Evolutionary conservation across 2,329 filamentous ascomycete genomes (phyloP).

Genomic region (Penicillium sp.): DNA sequence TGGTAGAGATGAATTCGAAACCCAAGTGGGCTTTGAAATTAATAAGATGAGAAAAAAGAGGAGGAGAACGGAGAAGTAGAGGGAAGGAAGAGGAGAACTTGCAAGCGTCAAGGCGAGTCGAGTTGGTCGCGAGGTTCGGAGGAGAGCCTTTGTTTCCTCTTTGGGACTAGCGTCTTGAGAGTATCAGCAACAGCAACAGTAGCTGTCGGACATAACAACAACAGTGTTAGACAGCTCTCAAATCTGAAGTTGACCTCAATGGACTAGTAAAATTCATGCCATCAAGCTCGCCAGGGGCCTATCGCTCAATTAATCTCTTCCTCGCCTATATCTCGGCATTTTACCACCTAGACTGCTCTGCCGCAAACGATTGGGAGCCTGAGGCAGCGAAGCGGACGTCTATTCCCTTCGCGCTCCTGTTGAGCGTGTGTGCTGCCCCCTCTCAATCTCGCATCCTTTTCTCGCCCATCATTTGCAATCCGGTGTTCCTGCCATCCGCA

Average conservation of each 20-base stretch:
- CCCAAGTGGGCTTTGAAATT: slow-evolving; percentile 27
- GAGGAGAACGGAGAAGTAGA: slow-evolving; percentile 20
- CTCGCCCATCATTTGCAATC: slow-evolving; percentile 16
- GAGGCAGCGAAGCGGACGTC: slow-evolving; percentile 15
- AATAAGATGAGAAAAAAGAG: slow-evolving; percentile 15
- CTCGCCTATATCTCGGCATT: background rate
- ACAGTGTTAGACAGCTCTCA: background rate
- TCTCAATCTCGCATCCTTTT: slow-evolving; percentile 23
- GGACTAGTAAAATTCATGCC: background rate
- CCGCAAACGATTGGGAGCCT: slow-evolving; percentile 29
- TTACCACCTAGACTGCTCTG: background rate
- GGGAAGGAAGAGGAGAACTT: slow-evolving; percentile 25
- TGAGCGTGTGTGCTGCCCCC: slow-evolving; percentile 5
- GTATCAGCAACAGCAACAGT: background rate
- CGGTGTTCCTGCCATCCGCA: slow-evolving; percentile 8
- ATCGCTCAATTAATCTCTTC: background rate
- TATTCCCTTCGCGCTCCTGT: slow-evolving; percentile 12
- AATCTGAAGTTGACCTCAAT: background rate
- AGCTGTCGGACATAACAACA: background rate
- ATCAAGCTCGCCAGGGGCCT: background rate
- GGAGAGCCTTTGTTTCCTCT: slow-evolving; percentile 27
- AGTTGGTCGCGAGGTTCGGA: slow-evolving; percentile 35
- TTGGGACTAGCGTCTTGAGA: slow-evolving; percentile 26
- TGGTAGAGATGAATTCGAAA: slow-evolving; percentile 28
- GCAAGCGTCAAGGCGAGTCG: slow-evolving; percentile 24